These are phyloP conservation scores for Ascocoryne sarcoides DNA, from an alignment of 2,329 filamentous ascomycete species.

Conservation along the genomic window DNA sequence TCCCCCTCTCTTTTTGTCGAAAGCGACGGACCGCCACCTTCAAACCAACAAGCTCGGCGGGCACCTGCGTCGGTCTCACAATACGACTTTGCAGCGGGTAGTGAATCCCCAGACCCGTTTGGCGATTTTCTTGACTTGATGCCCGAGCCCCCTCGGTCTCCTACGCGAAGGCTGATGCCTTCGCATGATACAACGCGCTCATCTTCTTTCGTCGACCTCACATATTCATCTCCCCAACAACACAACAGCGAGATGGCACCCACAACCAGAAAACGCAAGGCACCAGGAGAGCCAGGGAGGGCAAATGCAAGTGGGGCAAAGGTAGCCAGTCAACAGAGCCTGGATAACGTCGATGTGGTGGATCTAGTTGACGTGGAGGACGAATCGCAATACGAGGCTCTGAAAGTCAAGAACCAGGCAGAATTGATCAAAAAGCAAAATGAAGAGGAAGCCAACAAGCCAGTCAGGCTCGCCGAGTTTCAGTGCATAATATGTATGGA, in stretches of 20 bases:
- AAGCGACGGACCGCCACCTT: conserved; percentile 12
- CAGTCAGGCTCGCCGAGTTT: conserved; percentile 43
- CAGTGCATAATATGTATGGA: conserved; percentile 65
- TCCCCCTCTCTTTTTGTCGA: background rate
- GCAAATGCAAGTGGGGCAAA: conserved; percentile 4
- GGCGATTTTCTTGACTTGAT: conserved; percentile 11
- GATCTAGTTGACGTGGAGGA: conserved; percentile 24
- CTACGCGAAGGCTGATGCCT: no score
- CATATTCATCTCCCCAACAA: conserved; percentile 16
- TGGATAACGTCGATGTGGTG: conserved; percentile 17
- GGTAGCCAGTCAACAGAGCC: conserved; percentile 5
- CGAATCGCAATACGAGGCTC: conserved; percentile 20
- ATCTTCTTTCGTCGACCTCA: conserved; percentile 23
- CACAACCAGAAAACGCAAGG: conserved; percentile 19
- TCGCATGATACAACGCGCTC: conserved; percentile 5
- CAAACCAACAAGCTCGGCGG: conserved; percentile 14
- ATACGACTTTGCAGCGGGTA: conserved; percentile 7
- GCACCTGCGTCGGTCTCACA: background rate
- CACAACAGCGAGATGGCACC: conserved; percentile 6
- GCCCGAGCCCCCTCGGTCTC: conserved; percentile 2
- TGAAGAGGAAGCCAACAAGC: conserved; percentile 39
- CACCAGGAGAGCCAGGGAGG: conserved; percentile 8
- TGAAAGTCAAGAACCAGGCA: conserved; percentile 20
- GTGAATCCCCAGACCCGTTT: conserved; percentile 19
- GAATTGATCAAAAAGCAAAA: conserved; percentile 31